Evolutionary conservation across 306 rosid species (phyloP), one percentile per base, ranked within the genome.

Genomic region (Pterocarpus santalinus): DNA sequence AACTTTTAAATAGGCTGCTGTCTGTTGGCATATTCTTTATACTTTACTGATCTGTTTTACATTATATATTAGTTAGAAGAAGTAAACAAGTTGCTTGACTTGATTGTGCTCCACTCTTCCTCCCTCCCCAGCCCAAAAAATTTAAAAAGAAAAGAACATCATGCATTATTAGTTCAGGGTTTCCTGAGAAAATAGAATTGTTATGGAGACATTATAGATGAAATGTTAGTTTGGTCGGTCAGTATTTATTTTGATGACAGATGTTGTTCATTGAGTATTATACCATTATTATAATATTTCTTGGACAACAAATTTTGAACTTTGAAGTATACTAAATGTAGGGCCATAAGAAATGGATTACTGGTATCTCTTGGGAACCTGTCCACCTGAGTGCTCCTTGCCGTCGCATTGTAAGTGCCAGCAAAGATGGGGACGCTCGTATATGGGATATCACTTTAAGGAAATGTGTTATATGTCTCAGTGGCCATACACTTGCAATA

Each of bases 331-430:
- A 34, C 72, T 44, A 34, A 85, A 68, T 65, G 41, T 77, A 95
- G 97, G 98, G 97, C 81, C 99, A 95, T 87, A 95, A 95, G 82
- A 92, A 93, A 86, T 95, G 95, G 93, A 93, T 95, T 75, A 91
- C 97, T 55, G 99, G 99, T 60, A 85, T 95, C 81, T 87, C 97
- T n/a, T 95, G 99, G 99, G 99, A 95, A 85, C 99, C 98, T 5
- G 79, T 86, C 82, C 99, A 95, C 86, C 83, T 95, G 43, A 90
- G 43, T 85, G 86, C 94, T 87, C 98, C 97, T 47, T 89, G 98
- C 57, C 93, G 96, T 63, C 98, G 97, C 46, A 93, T 93, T 87
- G 99, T 93, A 39, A 91, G 98, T 88, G 93, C 99, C 81, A 91
- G 98, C 87, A 93, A 93, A 85, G 99, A 93, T 87, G 99, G 99